These are phyloP conservation scores for Auricularia sp. DNA, from an alignment of 768 basidiomycete genomes.

Conservation along the genomic window DNA sequence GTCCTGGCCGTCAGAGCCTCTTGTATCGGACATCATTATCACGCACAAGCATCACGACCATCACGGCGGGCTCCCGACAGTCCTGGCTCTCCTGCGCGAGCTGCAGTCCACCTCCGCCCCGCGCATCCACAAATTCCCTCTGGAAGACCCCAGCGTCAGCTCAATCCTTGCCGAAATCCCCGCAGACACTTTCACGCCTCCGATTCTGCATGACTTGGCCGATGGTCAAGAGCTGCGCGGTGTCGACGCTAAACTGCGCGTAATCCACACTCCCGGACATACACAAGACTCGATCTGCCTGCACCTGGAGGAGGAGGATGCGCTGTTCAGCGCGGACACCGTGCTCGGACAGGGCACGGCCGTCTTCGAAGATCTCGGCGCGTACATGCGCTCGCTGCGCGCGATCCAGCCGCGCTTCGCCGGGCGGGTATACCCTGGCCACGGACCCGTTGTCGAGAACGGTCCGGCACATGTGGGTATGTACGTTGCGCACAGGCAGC, in stretches of 20 bases:
- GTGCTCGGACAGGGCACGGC: conserved; percentile 86
- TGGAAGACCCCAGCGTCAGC: conserved; percentile 17
- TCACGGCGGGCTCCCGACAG: conserved; percentile 59
- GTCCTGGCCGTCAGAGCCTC: conserved; percentile 22
- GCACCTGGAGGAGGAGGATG: conserved; percentile 54
- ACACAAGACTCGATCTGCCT: conserved; percentile 79
- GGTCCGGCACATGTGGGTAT: conserved; percentile 50
- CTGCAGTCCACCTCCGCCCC: conserved; percentile 41
- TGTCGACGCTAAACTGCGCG: conserved; percentile 34
- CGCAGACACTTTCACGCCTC: conserved; percentile 36
- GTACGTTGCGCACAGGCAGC: conserved; percentile 74
- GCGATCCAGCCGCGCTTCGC: conserved; percentile 27
- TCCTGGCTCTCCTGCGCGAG: conserved; percentile 53
- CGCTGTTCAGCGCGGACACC: conserved; percentile 84
- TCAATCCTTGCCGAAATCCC: conserved; percentile 33
- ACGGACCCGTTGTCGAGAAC: conserved; percentile 50
- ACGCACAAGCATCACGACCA: conserved; percentile 92
- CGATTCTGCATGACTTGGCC: conserved; percentile 45
- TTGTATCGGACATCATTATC: conserved; percentile 81
- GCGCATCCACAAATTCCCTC: conserved; percentile 64
- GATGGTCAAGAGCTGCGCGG: conserved; percentile 45
- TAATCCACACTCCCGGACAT: conserved; percentile 85
- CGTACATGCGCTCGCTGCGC: conserved; percentile 58
- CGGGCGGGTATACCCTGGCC: not conserved
- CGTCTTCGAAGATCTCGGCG: conserved; percentile 73